Conservation (phyloP, 495 filamentous ascomycete genomes). For the Aspergillus biplanus region DNA sequence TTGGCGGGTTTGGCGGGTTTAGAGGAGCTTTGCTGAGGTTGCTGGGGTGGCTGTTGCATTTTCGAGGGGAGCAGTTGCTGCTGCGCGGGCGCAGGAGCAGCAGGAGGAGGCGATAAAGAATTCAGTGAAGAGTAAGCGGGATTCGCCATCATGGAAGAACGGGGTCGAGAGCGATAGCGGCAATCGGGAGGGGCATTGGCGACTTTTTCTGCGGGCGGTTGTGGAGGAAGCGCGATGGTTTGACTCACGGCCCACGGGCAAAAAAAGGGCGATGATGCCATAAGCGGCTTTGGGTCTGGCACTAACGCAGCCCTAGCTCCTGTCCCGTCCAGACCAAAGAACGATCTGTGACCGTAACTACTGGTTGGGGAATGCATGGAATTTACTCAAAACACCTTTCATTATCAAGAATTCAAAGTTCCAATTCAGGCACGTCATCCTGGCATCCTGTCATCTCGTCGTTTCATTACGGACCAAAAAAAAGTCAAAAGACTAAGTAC, state of each 20-base stretch:
- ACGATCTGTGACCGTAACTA: not conserved
- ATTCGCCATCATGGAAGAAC: conserved; percentile 36
- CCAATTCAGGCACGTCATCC: conserved; percentile 12
- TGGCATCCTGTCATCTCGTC: conserved; percentile 13
- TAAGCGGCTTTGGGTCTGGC: conserved; percentile 33
- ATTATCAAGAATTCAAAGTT: conserved; percentile 5
- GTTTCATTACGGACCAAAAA: conserved; percentile 13
- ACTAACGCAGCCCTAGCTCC: conserved; percentile 31
- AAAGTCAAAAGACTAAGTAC: conserved; percentile 19
- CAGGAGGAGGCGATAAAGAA: conserved; percentile 15
- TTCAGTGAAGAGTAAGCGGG: conserved; percentile 31
- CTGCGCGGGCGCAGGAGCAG: conserved; percentile 22
- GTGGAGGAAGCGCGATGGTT: conserved; percentile 31
- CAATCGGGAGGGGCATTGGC: conserved; percentile 35
- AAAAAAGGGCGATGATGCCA: conserved; percentile 42
- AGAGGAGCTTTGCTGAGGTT: conserved; percentile 25
- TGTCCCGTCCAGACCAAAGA: conserved; percentile 5
- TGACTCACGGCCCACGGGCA: conserved; percentile 44
- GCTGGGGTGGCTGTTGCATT: conserved; percentile 20
- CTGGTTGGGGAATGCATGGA: not conserved
- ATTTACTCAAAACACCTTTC: not conserved
- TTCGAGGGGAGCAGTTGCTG: conserved; percentile 22
- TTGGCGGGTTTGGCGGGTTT: conserved; percentile 35
- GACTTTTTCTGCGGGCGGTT: conserved; percentile 27
- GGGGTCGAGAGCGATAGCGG: conserved; percentile 26